These are phyloP conservation scores for Thelonectria blattea DNA, from an alignment of 2,329 filamentous ascomycete genomes.

Conservation along the genomic window DNA sequence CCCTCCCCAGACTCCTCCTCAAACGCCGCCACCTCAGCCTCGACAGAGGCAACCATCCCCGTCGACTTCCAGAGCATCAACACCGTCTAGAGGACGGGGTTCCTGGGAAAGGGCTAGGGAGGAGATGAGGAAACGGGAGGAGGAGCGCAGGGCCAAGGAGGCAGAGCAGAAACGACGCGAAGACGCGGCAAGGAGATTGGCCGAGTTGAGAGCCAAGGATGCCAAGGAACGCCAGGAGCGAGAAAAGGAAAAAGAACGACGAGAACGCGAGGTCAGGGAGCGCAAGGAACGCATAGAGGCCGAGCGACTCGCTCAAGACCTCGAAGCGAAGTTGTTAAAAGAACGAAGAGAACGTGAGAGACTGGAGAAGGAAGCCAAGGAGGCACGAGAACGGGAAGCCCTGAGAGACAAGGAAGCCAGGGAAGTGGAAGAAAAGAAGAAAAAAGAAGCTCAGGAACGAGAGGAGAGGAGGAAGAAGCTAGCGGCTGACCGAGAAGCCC, in stretches of 20 bases:
- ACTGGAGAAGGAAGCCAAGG: constrained; percentile 51
- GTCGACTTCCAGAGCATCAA: constrained; percentile 31
- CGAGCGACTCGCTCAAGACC: constrained; percentile 38
- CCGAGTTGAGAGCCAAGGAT: constrained; percentile 63
- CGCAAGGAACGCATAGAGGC: constrained; percentile 38
- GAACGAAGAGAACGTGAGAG: constrained; percentile 50
- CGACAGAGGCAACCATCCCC: constrained; percentile 30
- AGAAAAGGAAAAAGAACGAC: constrained; percentile 46
- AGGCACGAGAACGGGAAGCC: constrained; percentile 42
- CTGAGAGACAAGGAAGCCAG: constrained; percentile 37
- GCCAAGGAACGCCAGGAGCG: constrained; percentile 53
- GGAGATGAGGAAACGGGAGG: constrained; percentile 67
- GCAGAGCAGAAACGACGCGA: constrained; percentile 66
- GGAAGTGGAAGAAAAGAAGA: constrained; percentile 36
- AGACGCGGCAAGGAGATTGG: constrained; percentile 58
- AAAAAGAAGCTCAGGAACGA: constrained; percentile 42
- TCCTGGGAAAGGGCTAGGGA: constrained; percentile 74
- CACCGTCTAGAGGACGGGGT: constrained; percentile 47
- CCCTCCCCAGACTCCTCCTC: constrained; percentile 36
- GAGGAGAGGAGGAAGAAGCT: constrained; percentile 46
- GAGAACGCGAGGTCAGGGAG: constrained; percentile 45
- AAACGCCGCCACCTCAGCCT: constrained; percentile 21
- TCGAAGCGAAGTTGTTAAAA: constrained; percentile 46
- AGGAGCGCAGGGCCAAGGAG: constrained; percentile 66
- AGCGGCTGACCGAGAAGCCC: constrained; percentile 44